phyloP scores from a whole-genome alignment of 2,329 filamentous ascomycete species.

The Spiromastix sp. region DNA sequence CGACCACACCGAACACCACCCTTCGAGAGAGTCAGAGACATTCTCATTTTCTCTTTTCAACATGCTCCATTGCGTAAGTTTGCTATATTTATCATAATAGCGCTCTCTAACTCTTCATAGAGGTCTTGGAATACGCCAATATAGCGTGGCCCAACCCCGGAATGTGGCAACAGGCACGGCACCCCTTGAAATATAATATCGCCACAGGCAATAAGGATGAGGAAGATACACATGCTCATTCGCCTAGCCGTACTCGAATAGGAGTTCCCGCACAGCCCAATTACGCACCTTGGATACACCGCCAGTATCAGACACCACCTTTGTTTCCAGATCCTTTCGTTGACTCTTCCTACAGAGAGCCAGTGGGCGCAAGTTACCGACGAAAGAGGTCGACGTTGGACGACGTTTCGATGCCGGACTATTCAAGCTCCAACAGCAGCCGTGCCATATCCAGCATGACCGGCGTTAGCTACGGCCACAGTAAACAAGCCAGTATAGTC shows the following conservation, averaged over 20 bases:
- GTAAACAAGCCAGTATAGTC: constrained; percentile 27
- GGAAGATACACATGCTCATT: constrained; percentile 52
- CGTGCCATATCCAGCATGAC: constrained; percentile 32
- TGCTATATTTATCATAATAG: neutral
- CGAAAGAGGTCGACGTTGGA: constrained; percentile 29
- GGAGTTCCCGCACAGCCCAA: constrained; percentile 14
- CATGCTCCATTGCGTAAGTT: constrained; percentile 65
- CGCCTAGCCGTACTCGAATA: constrained; percentile 38
- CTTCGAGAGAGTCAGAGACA: constrained; percentile 59
- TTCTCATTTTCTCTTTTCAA: constrained; percentile 73
- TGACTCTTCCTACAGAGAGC: constrained; percentile 26
- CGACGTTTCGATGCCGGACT: constrained; percentile 41
- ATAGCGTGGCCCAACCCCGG: constrained; percentile 71
- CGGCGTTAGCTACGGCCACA: constrained; percentile 32
- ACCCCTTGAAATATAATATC: constrained; percentile 25
- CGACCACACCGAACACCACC: constrained; percentile 37
- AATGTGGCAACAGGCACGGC: constrained; percentile 51
- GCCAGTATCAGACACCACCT: constrained; percentile 22
- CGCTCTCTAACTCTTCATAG: constrained; percentile 30
- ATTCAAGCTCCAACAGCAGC: constrained; percentile 32
- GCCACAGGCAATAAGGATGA: constrained; percentile 28
- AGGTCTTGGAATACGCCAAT: constrained; percentile 58
- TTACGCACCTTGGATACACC: constrained; percentile 18
- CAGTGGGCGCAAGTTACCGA: constrained; percentile 14
- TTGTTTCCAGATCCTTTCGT: constrained; percentile 31